These are phyloP conservation scores for Silene coronaria DNA, from an alignment of 179 eudicot species.

Conservation along the genomic window DNA sequence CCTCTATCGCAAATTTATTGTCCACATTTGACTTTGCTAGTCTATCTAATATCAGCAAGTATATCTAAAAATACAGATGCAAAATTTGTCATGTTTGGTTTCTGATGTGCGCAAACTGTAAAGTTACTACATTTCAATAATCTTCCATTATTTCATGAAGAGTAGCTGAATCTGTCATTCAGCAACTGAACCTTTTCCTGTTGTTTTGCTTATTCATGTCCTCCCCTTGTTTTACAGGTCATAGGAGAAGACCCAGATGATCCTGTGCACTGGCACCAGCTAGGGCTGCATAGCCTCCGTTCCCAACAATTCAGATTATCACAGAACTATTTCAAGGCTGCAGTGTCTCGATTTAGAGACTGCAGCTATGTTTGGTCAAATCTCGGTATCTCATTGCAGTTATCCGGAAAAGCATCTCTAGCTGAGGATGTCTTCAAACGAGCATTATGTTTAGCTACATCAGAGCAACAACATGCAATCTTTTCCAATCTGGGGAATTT, in stretches of 20 bases:
- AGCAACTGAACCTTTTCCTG: neutral
- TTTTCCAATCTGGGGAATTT: slow-evolving; percentile 87
- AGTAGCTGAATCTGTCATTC: too few species aligned
- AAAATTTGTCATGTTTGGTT: neutral
- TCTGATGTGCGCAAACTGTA: neutral
- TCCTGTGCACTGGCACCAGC: slow-evolving; percentile 92
- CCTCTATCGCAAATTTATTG: neutral
- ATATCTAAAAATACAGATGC: neutral
- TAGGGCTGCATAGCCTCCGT: slow-evolving; percentile 86
- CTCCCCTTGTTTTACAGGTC: slow-evolving; percentile 42
- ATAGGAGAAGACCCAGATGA: slow-evolving; percentile 87
- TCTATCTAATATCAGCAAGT: neutral
- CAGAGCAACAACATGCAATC: slow-evolving; percentile 72
- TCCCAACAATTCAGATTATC: slow-evolving; percentile 69
- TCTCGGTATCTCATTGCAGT: slow-evolving; percentile 91
- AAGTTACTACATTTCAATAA: neutral
- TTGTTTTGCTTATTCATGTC: slow-evolving; percentile 8
- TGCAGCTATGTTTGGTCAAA: slow-evolving; percentile 93
- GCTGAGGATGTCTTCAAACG: slow-evolving; percentile 84
- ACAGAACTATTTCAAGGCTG: slow-evolving; percentile 80
- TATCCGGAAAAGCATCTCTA: slow-evolving; percentile 54
- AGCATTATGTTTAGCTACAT: slow-evolving; percentile 64
- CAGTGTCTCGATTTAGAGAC: slow-evolving; percentile 64
- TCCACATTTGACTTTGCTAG: neutral
- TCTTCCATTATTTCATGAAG: too few species aligned